phyloP scores from a whole-genome alignment of 2,329 filamentous ascomycete genomes.

The Dothistroma pini region DNA sequence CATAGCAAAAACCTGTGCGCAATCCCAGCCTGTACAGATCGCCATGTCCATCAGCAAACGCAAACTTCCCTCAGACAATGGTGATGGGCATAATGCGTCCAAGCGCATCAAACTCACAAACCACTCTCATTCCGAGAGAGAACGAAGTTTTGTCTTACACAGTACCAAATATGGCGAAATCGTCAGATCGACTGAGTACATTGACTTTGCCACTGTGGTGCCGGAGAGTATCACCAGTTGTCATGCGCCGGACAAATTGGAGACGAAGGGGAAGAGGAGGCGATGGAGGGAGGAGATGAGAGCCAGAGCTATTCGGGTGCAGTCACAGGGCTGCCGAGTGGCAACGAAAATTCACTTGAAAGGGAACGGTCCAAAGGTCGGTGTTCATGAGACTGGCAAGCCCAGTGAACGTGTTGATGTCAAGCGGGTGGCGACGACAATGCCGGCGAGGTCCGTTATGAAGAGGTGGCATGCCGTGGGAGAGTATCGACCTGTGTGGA shows the following conservation, averaged over 20 bases:
- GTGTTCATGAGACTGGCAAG: too few species aligned
- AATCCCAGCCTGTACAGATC: neutral
- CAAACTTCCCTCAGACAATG: neutral
- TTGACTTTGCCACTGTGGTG: neutral
- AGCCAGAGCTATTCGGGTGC: neutral
- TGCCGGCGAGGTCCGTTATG: neutral
- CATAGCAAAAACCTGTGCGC: neutral
- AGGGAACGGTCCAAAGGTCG: neutral
- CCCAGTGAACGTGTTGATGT: neutral
- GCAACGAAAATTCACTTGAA: neutral
- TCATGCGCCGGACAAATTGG: conserved; percentile 3
- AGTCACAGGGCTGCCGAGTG: neutral
- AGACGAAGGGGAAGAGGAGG: neutral
- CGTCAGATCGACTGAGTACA: neutral
- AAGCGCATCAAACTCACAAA: neutral
- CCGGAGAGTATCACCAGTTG: neutral
- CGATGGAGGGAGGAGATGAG: neutral
- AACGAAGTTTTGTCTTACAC: neutral
- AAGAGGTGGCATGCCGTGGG: neutral
- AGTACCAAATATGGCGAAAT: neutral
- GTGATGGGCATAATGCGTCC: neutral
- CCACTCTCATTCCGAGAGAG: neutral
- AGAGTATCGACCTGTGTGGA: neutral
- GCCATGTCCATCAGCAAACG: neutral
- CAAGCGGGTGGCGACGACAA: neutral